Evolutionary conservation across 2,329 filamentous ascomycete species (phyloP), one percentile per base, ranked within the genome.

Genomic region (Juglanconis juglandina): DNA sequence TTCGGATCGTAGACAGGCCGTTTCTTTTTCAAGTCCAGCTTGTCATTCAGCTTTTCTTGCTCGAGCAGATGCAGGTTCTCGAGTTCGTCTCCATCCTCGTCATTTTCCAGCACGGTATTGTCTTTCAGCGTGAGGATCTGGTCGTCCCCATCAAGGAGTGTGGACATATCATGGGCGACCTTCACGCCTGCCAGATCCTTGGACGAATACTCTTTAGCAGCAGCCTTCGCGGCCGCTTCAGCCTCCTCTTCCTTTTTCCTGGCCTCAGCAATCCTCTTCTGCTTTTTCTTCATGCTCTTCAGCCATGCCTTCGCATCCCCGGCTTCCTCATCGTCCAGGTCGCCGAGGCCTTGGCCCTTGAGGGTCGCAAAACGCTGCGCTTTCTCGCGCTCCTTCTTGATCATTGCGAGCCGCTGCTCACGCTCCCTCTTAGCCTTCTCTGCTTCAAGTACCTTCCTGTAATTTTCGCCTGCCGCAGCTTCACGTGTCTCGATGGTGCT

Each of bases 111-210:
- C 58, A 99, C 91, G 1, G 90, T 91, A 1, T 90, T 85, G 75
- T 99, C 95, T 71, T 96, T 97, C n/a, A 99, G 82, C 0, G 94
- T 97, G 56, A 99, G 79, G 37, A 99, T 87, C 71, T 98, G 92
- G 61, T 96, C 93, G 61, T 91, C 87, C 17, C 85, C 89, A 56
- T 92, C 91, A 32, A 91, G 87, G 64, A 99, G 94, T 30, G 90
- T 85, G 4, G 85, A 85, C 61, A 93, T 76, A 71, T 96, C 92
- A 72, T 99, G 95, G 4, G 88, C 93, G 56, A 99, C 94, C 72
- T 91, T 95, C 68, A 99, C 87, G 42, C 94, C 95, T 0, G 92
- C 89, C 53, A 98, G 80, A 71, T 98, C 93, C 63, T 89, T 89
- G 4, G 91, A 86, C 0, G 91, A 93, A 73, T 97, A 96, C 68